Conservation (phyloP, 352 stramenopile genomes). For the Peronosclerospora sorghi region DNA sequence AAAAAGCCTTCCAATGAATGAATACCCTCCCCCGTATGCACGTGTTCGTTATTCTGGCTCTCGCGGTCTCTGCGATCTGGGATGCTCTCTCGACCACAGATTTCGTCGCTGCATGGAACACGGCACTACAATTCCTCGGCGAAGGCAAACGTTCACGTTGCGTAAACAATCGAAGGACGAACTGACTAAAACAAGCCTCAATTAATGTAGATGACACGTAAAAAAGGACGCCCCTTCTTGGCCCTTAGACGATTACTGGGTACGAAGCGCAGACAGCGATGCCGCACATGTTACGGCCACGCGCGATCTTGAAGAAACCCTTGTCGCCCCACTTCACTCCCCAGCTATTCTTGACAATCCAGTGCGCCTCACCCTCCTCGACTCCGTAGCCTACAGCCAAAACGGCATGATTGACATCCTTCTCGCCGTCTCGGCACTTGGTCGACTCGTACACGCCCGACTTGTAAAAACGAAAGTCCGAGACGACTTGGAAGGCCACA, state of each 20-base stretch:
- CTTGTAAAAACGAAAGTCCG: conserved; percentile 86
- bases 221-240: no score
- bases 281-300: conserved; percentile 85
- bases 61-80: no score
- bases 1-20: no score
- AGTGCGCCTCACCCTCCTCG: conserved; percentile 84
- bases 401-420: conserved; percentile 88
- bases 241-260: conserved; percentile 51
- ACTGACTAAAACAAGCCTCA: no score
- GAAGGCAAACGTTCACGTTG: no score
- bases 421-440: conserved; percentile 69
- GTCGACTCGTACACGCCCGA: conserved; percentile 80
- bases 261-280: conserved; percentile 83
- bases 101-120: no score
- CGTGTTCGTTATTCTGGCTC: no score
- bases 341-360: conserved; percentile 98
- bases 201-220: no score
- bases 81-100: no score
- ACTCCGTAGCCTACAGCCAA: conserved; percentile 95
- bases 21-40: no score
- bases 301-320: conserved; percentile 93
- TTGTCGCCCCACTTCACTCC: conserved; percentile 86
- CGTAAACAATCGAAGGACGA: no score
- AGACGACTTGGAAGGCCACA: conserved; percentile 81
- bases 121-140: no score